Conservation (phyloP, 768 basidiomycete genomes). For the Pleurotus tuber-regium region DNA sequence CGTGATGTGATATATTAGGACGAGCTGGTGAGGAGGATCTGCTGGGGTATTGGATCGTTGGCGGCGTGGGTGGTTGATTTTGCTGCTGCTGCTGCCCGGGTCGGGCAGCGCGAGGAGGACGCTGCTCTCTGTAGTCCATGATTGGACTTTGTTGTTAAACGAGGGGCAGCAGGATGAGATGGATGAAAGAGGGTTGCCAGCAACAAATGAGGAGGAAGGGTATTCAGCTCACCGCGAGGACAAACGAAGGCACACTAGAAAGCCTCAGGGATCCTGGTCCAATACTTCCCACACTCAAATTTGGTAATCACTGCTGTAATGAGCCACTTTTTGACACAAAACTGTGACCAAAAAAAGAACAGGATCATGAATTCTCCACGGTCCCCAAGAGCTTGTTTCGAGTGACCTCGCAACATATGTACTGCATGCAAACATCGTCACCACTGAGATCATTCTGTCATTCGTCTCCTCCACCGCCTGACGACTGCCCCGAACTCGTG, state of each 20-base stretch:
- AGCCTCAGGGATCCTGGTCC: not conserved
- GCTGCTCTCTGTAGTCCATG: slow-evolving; percentile 46
- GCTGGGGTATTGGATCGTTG: slow-evolving; percentile 27
- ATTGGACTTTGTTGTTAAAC: slow-evolving; percentile 1
- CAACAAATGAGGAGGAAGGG: slow-evolving; percentile 10
- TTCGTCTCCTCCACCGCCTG: not conserved
- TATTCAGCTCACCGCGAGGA: slow-evolving; percentile 9
- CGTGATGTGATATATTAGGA: slow-evolving; percentile 27
- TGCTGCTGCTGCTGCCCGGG: slow-evolving; percentile 38
- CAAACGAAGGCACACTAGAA: slow-evolving; percentile 1
- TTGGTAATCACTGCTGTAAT: not conserved
- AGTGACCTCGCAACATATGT: no score
- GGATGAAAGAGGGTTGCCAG: slow-evolving; percentile 8
- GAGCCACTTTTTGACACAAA: not conserved
- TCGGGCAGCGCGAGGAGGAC: slow-evolving; percentile 55
- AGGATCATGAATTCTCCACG: no score
- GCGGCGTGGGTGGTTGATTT: slow-evolving; percentile 37
- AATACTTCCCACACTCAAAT: not conserved
- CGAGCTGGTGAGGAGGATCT: slow-evolving; percentile 17
- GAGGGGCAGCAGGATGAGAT: slow-evolving; percentile 5
- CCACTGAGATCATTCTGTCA: slow-evolving; percentile 1
- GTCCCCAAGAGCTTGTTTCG: no score
- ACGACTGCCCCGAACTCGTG: not conserved
- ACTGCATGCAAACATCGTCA: no score
- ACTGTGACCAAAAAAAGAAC: no score